These are phyloP conservation scores for Dothistroma septosporum DNA, from an alignment of 2,329 filamentous ascomycete genomes.

Conservation along the genomic window DNA sequence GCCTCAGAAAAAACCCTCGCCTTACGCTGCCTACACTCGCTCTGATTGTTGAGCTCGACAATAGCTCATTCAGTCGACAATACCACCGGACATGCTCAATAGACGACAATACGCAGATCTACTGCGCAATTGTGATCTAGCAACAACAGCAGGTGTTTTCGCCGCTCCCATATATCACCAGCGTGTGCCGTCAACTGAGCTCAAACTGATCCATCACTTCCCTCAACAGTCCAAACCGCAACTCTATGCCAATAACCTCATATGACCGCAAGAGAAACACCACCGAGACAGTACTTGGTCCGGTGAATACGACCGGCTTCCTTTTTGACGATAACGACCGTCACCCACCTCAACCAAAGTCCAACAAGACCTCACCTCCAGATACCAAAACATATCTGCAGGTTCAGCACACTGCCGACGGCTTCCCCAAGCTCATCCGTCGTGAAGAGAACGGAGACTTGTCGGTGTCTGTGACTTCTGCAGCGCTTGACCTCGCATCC, in stretches of 20 bases:
- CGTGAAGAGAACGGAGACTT: constrained; percentile 52
- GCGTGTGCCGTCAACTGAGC: background rate
- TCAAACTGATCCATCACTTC: constrained; percentile 22
- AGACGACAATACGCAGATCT: constrained; percentile 10
- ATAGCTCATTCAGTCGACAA: constrained; percentile 1
- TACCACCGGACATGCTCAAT: background rate
- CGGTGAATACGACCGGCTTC: constrained; percentile 80
- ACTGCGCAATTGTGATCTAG: constrained; percentile 10
- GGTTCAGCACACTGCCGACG: constrained; percentile 72
- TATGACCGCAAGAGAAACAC: constrained; percentile 63
- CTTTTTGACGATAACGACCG: constrained; percentile 66
- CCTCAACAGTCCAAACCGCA: constrained; percentile 68
- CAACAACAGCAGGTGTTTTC: constrained; percentile 9
- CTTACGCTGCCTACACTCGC: constrained; percentile 1
- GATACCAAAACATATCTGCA: constrained; percentile 67
- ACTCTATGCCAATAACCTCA: constrained; percentile 85
- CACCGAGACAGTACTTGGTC: constrained; percentile 59
- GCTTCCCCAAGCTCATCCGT: constrained; percentile 78
- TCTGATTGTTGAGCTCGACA: constrained; percentile 9
- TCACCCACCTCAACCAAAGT: constrained; percentile 38
- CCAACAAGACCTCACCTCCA: constrained; percentile 50
- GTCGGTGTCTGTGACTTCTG: constrained; percentile 75
- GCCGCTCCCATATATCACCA: constrained; percentile 11
- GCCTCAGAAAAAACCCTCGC: background rate
- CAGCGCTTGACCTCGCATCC: constrained; percentile 73